These are phyloP conservation scores for Aspergillus novofumigatus DNA, from an alignment of 2,329 filamentous ascomycete genomes.

Conservation along the genomic window DNA sequence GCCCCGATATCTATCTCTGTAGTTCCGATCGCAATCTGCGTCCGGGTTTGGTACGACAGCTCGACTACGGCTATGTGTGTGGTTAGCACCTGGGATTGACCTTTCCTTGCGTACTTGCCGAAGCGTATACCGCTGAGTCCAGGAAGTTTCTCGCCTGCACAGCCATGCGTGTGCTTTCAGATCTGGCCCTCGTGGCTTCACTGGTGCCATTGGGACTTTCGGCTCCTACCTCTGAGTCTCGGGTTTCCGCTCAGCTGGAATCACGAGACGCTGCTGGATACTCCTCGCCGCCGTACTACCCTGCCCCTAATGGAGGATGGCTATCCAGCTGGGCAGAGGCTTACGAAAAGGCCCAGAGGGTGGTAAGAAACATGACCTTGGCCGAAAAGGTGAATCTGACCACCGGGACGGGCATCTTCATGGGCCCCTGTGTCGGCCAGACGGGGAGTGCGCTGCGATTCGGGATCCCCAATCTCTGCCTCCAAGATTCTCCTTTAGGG, in stretches of 20 bases:
- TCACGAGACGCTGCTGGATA: slow-evolving; percentile 20
- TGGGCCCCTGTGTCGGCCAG: slow-evolving; percentile 73
- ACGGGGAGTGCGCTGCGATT: slow-evolving; percentile 67
- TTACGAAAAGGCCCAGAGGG: slow-evolving; percentile 63
- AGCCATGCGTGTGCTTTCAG: slow-evolving; percentile 5
- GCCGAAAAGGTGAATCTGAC: slow-evolving; percentile 79
- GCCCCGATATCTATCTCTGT: background rate
- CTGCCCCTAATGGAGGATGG: slow-evolving; percentile 70
- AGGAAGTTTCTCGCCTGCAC: background rate
- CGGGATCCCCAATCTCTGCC: slow-evolving; percentile 67
- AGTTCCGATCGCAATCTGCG: background rate
- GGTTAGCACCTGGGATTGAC: background rate
- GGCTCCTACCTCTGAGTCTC: background rate
- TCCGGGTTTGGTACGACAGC: background rate
- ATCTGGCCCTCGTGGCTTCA: background rate
- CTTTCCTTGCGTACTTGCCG: background rate
- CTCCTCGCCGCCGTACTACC: slow-evolving; percentile 60
- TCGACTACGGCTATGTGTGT: background rate
- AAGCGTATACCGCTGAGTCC: background rate
- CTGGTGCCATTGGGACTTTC: slow-evolving; percentile 7
- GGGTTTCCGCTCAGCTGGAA: slow-evolving; percentile 4
- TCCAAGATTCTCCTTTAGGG: slow-evolving; percentile 69
- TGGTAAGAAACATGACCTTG: slow-evolving; percentile 72
- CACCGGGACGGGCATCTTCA: slow-evolving; percentile 65
- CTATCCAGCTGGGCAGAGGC: slow-evolving; percentile 62